phyloP scores from a whole-genome alignment of 1,284 basidiomycete species.

The Cerioporus squamosus region DNA sequence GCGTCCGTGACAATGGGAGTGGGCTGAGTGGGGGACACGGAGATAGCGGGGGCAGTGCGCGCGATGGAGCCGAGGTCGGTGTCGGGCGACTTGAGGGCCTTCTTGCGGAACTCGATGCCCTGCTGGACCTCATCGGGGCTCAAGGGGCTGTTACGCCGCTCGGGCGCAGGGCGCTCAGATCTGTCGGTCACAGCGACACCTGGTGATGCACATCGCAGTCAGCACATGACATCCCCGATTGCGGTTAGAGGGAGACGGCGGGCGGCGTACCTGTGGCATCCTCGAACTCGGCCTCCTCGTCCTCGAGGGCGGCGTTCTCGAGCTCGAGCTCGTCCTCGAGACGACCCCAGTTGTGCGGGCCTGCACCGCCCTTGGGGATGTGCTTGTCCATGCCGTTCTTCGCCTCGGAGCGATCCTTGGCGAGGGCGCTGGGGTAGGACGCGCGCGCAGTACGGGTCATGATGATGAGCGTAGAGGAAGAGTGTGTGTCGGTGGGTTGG shows the following conservation, averaged over 20 bases:
- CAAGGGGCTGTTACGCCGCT: no score
- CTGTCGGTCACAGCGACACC: constrained; percentile 13
- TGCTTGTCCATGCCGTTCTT: constrained; percentile 76
- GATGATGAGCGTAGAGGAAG: constrained; percentile 6
- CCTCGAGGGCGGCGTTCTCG: constrained; percentile 56
- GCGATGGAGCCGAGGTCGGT: constrained; percentile 81
- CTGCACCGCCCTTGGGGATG: constrained; percentile 80
- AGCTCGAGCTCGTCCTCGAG: constrained; percentile 64
- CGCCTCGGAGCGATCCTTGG: constrained; percentile 80
- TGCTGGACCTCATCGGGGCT: constrained; percentile 69
- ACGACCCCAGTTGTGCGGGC: constrained; percentile 85
- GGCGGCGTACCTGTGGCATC: constrained; percentile 31
- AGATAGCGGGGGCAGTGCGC: constrained; percentile 77
- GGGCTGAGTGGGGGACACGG: constrained; percentile 58
- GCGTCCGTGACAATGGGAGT: constrained; percentile 43
- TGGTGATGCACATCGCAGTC: constrained; percentile 2
- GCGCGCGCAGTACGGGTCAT: constrained; percentile 84
- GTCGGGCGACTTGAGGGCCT: constrained; percentile 63
- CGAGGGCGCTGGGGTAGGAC: constrained; percentile 72
- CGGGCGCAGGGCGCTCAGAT: constrained; percentile 9
- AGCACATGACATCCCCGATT: background rate
- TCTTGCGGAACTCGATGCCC: constrained; percentile 69
- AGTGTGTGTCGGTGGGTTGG: background rate
- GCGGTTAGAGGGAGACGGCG: background rate
- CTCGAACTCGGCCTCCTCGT: constrained; percentile 52